Conservation (phyloP, 345 rosid genomes). For the Zanthoxylum bungeanum region DNA sequence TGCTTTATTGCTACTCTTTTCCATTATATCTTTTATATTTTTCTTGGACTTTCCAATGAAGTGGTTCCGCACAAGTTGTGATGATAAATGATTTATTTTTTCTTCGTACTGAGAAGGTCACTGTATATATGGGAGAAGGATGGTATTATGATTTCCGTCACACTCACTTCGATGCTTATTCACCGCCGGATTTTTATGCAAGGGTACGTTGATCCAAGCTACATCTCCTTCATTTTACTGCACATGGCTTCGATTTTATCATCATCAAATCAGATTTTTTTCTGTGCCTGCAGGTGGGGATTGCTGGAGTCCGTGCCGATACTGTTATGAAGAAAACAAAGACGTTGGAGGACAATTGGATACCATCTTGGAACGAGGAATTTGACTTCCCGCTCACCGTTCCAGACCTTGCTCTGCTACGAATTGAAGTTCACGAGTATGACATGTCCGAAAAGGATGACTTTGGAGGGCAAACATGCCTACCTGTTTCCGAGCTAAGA, state of each 20-base stretch:
- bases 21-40: neutral
- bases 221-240: neutral
- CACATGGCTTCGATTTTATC: neutral
- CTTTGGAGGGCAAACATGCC: slow-evolving; percentile 88
- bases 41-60: neutral
- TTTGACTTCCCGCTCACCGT: slow-evolving; percentile 83
- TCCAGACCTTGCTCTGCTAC: slow-evolving; percentile 78
- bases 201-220: slow-evolving; percentile 43
- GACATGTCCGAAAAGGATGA: slow-evolving; percentile 90
- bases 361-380: slow-evolving; percentile 74
- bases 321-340: slow-evolving; percentile 72
- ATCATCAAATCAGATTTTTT: neutral
- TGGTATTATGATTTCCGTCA: slow-evolving; percentile 68
- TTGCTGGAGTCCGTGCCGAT: slow-evolving; percentile 85
- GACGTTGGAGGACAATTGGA: slow-evolving; percentile 71
- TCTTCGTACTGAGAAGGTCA: slow-evolving; percentile 42
- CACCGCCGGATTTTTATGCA: slow-evolving; percentile 84
- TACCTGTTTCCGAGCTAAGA: slow-evolving; percentile 69
- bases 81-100: neutral
- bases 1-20: slow-evolving; percentile 5
- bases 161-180: slow-evolving; percentile 76
- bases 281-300: slow-evolving; percentile 59
- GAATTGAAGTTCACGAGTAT: slow-evolving; percentile 85
- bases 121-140: slow-evolving; percentile 89
- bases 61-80: neutral